Conservation (phyloP, 371 early-diverging fungal genomes). For the Conidiobolus incongruus region DNA sequence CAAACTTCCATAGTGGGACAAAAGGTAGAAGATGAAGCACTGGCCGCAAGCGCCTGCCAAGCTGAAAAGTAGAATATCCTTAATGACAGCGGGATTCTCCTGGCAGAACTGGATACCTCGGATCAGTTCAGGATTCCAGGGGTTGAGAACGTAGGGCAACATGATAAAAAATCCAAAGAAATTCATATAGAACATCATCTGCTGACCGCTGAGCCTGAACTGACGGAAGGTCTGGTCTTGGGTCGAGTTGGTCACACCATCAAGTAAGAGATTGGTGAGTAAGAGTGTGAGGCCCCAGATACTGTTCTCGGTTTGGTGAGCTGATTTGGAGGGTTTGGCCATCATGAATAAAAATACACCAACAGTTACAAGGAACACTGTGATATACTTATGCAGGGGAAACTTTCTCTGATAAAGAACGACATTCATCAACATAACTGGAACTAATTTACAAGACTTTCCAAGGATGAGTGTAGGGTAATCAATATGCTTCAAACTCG, state of each 20-base stretch:
- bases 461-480: conserved; percentile 94
- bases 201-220: conserved; percentile 53
- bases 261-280: conserved; percentile 60
- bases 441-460: conserved; percentile 94
- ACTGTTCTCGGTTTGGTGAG: conserved; percentile 12
- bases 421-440: conserved; percentile 87
- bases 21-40: conserved; percentile 88
- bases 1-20: conserved; percentile 79
- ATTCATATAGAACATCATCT: conserved; percentile 98
- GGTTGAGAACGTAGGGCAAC: conserved; percentile 39
- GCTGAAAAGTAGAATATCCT: conserved; percentile 69
- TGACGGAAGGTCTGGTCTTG: conserved; percentile 85
- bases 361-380: conserved; percentile 60
- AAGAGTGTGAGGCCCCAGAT: conserved; percentile 67
- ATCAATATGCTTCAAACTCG: conserved; percentile 77
- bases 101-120: conserved; percentile 53
- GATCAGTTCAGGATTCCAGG: conserved; percentile 52
- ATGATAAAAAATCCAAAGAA: conserved; percentile 46
- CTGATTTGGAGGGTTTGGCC: conserved; percentile 22
- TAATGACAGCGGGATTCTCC: conserved; percentile 47
- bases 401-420: conserved; percentile 69
- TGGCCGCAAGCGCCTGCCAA: conserved; percentile 92
- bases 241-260: conserved; percentile 92
- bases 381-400: conserved; percentile 59
- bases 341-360: conserved; percentile 90